Evolutionary conservation across 192 early-diverging fungal genomes (phyloP).

Genomic region (Podila clonocystis): DNA sequence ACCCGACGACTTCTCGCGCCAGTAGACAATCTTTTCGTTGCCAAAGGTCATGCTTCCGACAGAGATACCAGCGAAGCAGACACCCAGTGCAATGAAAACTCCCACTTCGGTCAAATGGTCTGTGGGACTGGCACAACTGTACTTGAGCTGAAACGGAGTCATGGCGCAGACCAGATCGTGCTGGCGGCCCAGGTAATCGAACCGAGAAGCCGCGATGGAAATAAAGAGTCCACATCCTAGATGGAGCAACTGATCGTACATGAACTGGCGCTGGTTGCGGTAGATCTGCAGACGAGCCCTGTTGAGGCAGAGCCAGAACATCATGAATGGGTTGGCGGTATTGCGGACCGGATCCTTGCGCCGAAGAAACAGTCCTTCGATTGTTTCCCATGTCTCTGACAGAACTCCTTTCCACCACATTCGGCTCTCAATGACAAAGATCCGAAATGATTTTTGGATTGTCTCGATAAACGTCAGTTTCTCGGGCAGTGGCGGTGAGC

Average conservation of each 20-base stretch:
- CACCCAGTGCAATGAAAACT: conserved; percentile 66
- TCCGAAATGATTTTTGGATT: conserved; percentile 10
- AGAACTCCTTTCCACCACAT: conserved; percentile 46
- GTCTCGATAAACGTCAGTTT: conserved; percentile 24
- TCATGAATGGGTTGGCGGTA: conserved; percentile 56
- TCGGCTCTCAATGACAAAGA: conserved; percentile 45
- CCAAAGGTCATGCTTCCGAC: conserved; percentile 71
- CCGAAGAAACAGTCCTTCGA: conserved; percentile 23
- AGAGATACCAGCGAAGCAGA: conserved; percentile 68
- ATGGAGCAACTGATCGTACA: conserved; percentile 66
- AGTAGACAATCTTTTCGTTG: conserved; percentile 69
- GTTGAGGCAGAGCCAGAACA: conserved; percentile 59
- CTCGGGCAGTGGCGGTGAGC: conserved; percentile 22
- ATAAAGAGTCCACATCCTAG: conserved; percentile 64
- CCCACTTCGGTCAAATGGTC: conserved; percentile 58
- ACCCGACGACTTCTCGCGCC: conserved; percentile 69
- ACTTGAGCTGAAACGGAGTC: conserved; percentile 53
- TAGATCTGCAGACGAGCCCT: conserved; percentile 61
- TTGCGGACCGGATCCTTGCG: conserved; percentile 53
- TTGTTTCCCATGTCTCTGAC: conserved; percentile 39
- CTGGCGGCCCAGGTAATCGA: conserved; percentile 61
- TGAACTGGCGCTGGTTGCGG: conserved; percentile 51
- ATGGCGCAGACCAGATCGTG: conserved; percentile 57
- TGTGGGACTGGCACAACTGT: conserved; percentile 16
- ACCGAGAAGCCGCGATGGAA: conserved; percentile 56